These are phyloP conservation scores for Naganishia antarctica DNA, from an alignment of 768 basidiomycete genomes.

Conservation along the genomic window DNA sequence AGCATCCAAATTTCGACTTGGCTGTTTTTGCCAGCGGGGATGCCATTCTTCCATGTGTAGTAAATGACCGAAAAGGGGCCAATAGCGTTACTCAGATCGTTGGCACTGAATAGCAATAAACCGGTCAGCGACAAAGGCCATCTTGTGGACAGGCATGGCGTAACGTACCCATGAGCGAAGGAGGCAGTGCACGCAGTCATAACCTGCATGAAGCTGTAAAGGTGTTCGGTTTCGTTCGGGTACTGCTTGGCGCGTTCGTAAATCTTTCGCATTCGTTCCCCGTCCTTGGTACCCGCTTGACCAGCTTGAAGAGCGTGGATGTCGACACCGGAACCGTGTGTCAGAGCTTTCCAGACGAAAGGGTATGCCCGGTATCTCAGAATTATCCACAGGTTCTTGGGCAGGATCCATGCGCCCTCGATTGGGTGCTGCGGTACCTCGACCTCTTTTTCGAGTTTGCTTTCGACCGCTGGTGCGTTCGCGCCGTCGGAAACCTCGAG, in stretches of 20 bases:
- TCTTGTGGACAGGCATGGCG: not conserved
- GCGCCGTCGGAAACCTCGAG: not conserved
- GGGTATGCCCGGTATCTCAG: slow-evolving; percentile 41
- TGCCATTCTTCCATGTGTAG: slow-evolving; percentile 48
- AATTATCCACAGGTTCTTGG: slow-evolving; percentile 49
- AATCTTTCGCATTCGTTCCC: slow-evolving; percentile 45
- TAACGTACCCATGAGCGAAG: slow-evolving; percentile 51
- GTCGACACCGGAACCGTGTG: slow-evolving; percentile 42
- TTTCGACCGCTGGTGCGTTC: not conserved
- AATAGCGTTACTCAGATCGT: slow-evolving; percentile 50
- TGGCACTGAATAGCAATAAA: slow-evolving; percentile 32
- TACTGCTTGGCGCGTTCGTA: slow-evolving; percentile 48
- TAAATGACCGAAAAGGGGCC: slow-evolving; percentile 51
- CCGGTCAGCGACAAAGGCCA: no score
- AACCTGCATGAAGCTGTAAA: slow-evolving; percentile 52
- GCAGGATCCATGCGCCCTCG: slow-evolving; percentile 47
- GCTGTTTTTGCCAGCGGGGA: slow-evolving; percentile 31
- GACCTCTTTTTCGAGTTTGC: slow-evolving; percentile 15
- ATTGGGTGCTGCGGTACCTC: slow-evolving; percentile 34
- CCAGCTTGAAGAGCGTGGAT: slow-evolving; percentile 42
- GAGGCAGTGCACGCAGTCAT: slow-evolving; percentile 52
- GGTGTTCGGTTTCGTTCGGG: slow-evolving; percentile 52
- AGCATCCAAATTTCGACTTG: slow-evolving; percentile 50
- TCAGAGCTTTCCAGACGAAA: slow-evolving; percentile 20
- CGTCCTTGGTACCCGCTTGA: slow-evolving; percentile 41